Base-by-base conservation (phyloP, 495 filamentous ascomycete species). In the Cercophora scortea region DNA sequence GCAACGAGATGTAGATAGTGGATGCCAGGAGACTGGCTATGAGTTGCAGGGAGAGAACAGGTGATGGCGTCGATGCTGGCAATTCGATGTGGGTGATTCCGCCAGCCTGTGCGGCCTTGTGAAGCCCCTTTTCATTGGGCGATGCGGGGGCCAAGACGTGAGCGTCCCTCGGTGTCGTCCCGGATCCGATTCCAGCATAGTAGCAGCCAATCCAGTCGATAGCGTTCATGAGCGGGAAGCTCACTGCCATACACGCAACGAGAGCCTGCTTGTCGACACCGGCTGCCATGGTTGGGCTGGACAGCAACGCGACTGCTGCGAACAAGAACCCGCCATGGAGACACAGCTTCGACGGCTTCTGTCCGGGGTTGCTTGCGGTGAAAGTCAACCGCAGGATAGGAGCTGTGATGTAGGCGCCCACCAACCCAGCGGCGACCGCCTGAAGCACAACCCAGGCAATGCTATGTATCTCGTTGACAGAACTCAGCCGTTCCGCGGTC, bases 401-500 rank as follows among this genome's bases (percentile, higher is more conserved):
- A 7, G 55, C 50, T 25, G 50, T 45, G 18, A 56, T 8, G 18
- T 52, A 53, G 8, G 54, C 32, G 2, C 51, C 54, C 9, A 54
- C 4, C 25, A 61, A 42, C 1, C 54, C 54, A 17, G 25, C 44
- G 7, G 44, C 41, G 13, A 51, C 58, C n/a, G 51, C 54, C 41
- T 57, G 58, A 8, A 57, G 49, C 11, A 42, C 33, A 17, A 35
- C 58, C 51, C 51, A 55, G 19, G 49, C 47, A 13, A 61, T 51
- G 41, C 49, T 53, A 15, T 55, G 52, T 12, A 61, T 34, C 49
- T 58, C 59, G 17, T 12, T 17, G 38, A 50, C 49, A 13, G 59
- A 61, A 46, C 15, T 55, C 3, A 41, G 16, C 11, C 12, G 19
- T 1, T 42, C 42, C 16, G 18, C 45, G 36, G 25, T 8, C 38